Evolutionary conservation across 2,329 filamentous ascomycete species (phyloP).

Genomic region (Colletotrichum karsti): DNA sequence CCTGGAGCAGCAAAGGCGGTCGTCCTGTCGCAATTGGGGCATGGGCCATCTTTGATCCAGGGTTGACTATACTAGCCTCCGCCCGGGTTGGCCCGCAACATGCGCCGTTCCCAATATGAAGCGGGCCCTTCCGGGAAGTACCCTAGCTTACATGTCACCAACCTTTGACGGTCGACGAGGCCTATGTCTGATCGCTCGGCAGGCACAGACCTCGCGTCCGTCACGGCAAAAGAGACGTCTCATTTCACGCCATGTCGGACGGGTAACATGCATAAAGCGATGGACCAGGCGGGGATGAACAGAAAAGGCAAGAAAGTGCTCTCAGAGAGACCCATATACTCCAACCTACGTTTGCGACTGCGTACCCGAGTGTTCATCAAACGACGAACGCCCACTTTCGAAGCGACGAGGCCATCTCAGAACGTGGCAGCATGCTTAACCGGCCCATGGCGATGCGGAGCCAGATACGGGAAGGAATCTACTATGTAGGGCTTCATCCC

Average conservation of each 20-base stretch:
- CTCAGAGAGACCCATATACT: background rate
- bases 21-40: constrained; percentile 16
- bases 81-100: constrained; percentile 27
- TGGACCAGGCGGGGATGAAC: background rate
- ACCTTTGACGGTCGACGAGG: constrained; percentile 1
- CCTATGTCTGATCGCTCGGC: constrained; percentile 25
- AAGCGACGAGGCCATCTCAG: background rate
- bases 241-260: background rate
- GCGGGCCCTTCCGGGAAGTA: constrained; percentile 24
- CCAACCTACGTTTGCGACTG: background rate
- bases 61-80: constrained; percentile 15
- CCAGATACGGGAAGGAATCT: background rate
- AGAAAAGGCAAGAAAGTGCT: background rate
- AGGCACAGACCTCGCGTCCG: constrained; percentile 17
- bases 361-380: background rate
- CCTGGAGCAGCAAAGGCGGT: background rate
- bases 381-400: background rate
- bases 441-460: background rate
- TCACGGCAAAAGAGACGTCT: constrained; percentile 3
- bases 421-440: background rate
- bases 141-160: constrained; percentile 3
- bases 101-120: constrained; percentile 26
- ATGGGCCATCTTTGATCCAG: constrained; percentile 12
- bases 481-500: background rate
- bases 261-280: constrained; percentile 7